Conservation (phyloP, 1,284 basidiomycete genomes). For the Prillingera fragicola region DNA sequence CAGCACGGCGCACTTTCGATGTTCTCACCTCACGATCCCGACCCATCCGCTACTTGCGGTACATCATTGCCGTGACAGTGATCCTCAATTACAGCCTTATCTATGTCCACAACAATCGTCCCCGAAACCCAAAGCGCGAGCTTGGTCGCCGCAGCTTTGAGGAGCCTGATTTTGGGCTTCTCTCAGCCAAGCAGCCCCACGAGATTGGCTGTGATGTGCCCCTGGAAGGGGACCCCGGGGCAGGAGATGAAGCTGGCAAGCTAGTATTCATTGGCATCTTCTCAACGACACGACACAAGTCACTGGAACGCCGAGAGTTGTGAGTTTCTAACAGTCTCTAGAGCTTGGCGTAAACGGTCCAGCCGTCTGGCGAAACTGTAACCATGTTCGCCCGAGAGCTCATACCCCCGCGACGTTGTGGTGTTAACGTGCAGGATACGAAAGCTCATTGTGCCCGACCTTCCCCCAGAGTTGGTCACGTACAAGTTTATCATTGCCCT, state of each 20-base stretch:
- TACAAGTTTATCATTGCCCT: slow-evolving; percentile 45
- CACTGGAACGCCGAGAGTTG: slow-evolving; percentile 34
- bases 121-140: no score
- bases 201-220: slow-evolving; percentile 45
- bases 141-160: slow-evolving; percentile 44
- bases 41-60: no score
- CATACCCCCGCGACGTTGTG: no score
- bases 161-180: slow-evolving; percentile 44
- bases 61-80: no score
- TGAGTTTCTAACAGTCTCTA: no score
- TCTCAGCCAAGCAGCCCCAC: slow-evolving; percentile 38
- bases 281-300: slow-evolving; percentile 34
- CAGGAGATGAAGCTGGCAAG: slow-evolving; percentile 29
- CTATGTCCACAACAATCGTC: no score
- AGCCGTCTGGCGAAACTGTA: slow-evolving; percentile 1
- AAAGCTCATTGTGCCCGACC: slow-evolving; percentile 37
- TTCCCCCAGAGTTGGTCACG: slow-evolving; percentile 40
- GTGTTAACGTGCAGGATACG: slow-evolving; percentile 28
- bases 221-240: no score
- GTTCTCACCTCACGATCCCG: no score
- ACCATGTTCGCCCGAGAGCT: neutral
- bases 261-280: slow-evolving; percentile 45
- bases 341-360: no score
- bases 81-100: no score
- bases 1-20: no score